Base-by-base conservation (phyloP, 805 yeast species). In the Torulaspora quercuum region DNA sequence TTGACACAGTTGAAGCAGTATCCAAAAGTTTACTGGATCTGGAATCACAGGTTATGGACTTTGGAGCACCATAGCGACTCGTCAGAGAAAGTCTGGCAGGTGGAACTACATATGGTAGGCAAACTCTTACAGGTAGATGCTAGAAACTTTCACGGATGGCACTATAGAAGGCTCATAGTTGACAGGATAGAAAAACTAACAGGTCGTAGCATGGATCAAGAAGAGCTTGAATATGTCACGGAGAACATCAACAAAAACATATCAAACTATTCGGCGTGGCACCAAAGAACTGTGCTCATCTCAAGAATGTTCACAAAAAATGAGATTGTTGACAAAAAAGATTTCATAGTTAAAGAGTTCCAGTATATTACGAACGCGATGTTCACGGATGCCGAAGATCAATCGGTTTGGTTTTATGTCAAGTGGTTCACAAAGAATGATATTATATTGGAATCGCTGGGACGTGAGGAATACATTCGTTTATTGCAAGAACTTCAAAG, bases 261-360 rank as follows among this genome's bases (percentile, higher is more conserved):
- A 40, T 84, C 96, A 24, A 92, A 92, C 60, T 92, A 82, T 53
- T 85, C 95, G 2, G 97, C 98, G 5, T 88, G 95, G 95, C 97
- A 90, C 59, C 85, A 86, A 57, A 69, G 97, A 45, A 73, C 87
- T 1, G 78, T 76, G 39, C 63, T 89, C 41, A 71, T 90, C 8
- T 78, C 80, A 3, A 62, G 61, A 33, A 58, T 84, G 33, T 69
- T 75, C 36, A 46, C 50, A 1, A 39, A 39, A 3, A 50, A 46
- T 30, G 55, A 49, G 20, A 43, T 51, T 14, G 34, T 20, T 34
- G 57, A 41, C 46, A 53, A 28, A 33, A 36, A 46, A 48, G 43
- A 48, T 0, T 68, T 78, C 33, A 55, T 86, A 5, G 40, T 43
- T 0, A 61, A 67, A 12, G 98, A 92, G 57, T 61, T 88, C 26